phyloP scores from a whole-genome alignment of 257 asterid species.

The Anisodus tanguticus region DNA sequence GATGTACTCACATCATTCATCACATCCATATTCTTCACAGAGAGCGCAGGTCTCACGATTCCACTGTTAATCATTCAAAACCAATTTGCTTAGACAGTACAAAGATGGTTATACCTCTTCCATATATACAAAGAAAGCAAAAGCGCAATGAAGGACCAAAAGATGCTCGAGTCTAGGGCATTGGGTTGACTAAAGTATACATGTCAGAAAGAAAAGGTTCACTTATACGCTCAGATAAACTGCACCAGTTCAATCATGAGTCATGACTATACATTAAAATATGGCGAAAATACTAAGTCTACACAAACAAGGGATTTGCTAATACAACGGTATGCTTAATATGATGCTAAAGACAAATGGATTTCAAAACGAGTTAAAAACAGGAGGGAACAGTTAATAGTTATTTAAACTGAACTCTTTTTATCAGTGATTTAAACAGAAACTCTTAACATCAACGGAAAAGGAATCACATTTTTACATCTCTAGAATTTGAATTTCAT shows the following conservation, averaged over 20 bases:
- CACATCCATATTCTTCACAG: constrained; percentile 60
- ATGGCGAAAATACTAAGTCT: neutral
- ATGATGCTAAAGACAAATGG: neutral
- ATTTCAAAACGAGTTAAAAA: neutral
- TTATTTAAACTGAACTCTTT: neutral
- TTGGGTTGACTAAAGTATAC: neutral
- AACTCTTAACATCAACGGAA: neutral
- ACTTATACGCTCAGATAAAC: neutral
- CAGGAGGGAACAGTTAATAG: neutral
- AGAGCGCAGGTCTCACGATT: constrained; percentile 80
- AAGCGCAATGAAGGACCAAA: constrained; percentile 3
- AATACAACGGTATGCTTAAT: neutral
- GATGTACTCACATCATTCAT: constrained; percentile 71
- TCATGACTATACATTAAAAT: neutral
- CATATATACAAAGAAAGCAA: neutral
- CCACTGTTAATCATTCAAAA: constrained; percentile 58
- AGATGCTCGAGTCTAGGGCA: neutral
- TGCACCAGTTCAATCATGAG: constrained; percentile 10
- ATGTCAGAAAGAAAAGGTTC: neutral
- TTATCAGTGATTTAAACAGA: neutral
- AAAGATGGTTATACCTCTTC: constrained; percentile 4
- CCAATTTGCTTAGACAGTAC: constrained; percentile 27
- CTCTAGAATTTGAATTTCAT: neutral
- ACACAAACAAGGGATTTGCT: neutral
- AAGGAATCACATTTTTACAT: constrained; percentile 1